These are phyloP conservation scores for Jimgerdemannia flammicorona DNA, from an alignment of 192 early-diverging fungal species.

Conservation along the genomic window DNA sequence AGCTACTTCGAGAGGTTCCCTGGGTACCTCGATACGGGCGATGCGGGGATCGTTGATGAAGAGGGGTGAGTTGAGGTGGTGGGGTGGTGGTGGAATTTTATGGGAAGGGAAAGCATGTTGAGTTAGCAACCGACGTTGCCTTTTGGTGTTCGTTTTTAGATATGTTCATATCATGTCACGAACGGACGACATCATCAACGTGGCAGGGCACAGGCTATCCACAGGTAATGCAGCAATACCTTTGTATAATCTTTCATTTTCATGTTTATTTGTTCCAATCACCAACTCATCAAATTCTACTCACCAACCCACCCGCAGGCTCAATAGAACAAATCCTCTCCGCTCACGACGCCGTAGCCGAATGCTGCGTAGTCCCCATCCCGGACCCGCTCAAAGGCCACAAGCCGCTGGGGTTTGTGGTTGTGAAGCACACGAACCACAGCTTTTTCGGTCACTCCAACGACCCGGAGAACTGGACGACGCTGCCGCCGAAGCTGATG, in stretches of 20 bases:
- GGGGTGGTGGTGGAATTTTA: conserved; percentile 28
- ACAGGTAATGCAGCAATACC: conserved; percentile 31
- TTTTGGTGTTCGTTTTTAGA: conserved; percentile 7
- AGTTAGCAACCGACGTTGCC: neutral
- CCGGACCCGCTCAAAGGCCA: conserved; percentile 67
- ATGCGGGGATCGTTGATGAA: conserved; percentile 75
- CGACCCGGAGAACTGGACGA: neutral
- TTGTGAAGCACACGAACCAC: conserved; percentile 32
- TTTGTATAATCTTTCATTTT: neutral
- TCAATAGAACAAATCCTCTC: conserved; percentile 74
- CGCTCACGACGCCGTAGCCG: conserved; percentile 56
- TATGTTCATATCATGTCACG: conserved; percentile 69
- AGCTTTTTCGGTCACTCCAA: neutral
- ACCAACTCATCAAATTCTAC: neutral
- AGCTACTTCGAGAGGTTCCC: conserved; percentile 75
- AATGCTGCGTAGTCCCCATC: conserved; percentile 66
- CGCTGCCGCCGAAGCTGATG: neutral
- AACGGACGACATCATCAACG: conserved; percentile 81
- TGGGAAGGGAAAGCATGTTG: neutral
- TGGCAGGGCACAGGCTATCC: conserved; percentile 81
- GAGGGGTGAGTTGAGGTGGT: conserved; percentile 41
- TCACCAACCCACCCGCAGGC: conserved; percentile 22
- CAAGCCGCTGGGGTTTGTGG: conserved; percentile 61
- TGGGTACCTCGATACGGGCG: conserved; percentile 81
- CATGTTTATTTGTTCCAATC: neutral